Evolutionary conservation across 495 filamentous ascomycete species (phyloP).

Genomic region (Tuber magnatum): DNA sequence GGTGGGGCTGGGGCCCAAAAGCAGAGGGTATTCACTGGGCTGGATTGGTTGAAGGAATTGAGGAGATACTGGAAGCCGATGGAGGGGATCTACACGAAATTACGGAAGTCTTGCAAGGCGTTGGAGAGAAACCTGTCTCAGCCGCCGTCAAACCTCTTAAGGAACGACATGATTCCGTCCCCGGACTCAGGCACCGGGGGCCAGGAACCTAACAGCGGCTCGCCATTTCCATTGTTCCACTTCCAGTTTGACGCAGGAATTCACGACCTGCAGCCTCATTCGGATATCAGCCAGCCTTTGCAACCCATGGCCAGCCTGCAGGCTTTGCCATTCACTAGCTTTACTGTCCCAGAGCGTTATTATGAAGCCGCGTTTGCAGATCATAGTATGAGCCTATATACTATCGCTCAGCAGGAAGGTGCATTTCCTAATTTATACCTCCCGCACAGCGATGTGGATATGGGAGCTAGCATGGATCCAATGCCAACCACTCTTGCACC

Average conservation of each 20-base stretch:
- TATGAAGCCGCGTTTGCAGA: conserved; percentile 36
- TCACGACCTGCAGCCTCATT: conserved; percentile 30
- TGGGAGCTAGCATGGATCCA: conserved; percentile 17
- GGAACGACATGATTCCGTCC: conserved; percentile 29
- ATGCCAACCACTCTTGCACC: conserved; percentile 31
- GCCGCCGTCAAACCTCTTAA: conserved; percentile 18
- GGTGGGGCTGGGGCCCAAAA: conserved; percentile 27
- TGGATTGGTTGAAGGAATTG: conserved; percentile 39
- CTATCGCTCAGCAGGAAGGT: conserved; percentile 33
- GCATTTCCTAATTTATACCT: conserved; percentile 36
- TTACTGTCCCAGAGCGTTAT: conserved; percentile 17
- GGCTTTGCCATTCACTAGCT: conserved; percentile 3
- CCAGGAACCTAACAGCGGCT: conserved; percentile 12
- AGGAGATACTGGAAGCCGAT: conserved; percentile 40
- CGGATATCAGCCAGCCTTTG: conserved; percentile 17
- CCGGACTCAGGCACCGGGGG: conserved; percentile 34
- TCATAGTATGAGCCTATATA: conserved; percentile 19
- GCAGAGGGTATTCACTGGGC: conserved; percentile 28
- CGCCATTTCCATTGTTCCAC: conserved; percentile 25
- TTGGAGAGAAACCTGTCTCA: conserved; percentile 24
- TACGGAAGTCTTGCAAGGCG: conserved; percentile 19
- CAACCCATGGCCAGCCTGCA: conserved; percentile 10
- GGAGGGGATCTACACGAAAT: conserved; percentile 38
- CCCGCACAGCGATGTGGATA: conserved; percentile 6
- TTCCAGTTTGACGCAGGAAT: conserved; percentile 28